Percentiles rank a stretch among this genome's conserved stretches.
Evolutionary conservation across 805 yeast species (phyloP).

Genomic region (Cyberlindnera maclurae): DNA sequence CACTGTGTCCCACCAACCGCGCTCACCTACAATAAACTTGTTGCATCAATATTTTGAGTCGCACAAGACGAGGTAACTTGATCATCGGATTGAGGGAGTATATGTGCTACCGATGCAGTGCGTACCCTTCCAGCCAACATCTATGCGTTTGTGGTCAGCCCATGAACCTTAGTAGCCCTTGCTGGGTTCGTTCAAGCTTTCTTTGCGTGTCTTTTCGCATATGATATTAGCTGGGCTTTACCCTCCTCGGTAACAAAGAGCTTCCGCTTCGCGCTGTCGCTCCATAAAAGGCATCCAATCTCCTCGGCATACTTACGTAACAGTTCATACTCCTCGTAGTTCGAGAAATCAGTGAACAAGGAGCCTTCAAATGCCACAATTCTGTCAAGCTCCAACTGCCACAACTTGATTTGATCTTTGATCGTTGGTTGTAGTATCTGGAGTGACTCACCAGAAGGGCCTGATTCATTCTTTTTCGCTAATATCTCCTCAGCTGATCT

Average conservation of each 20-base stretch:
- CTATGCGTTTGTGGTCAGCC: too few relatives aligned
- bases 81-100: too few relatives aligned
- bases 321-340: conserved; percentile 66
- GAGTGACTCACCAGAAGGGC: conserved; percentile 37
- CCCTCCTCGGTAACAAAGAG: conserved; percentile 90
- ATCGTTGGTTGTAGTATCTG: conserved; percentile 88
- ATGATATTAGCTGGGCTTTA: conserved; percentile 83
- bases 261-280: conserved; percentile 55
- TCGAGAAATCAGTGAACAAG: conserved; percentile 78
- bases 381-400: conserved; percentile 96
- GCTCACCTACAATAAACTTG: too few relatives aligned
- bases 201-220: conserved; percentile 55
- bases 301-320: conserved; percentile 78
- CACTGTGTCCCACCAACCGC: too few relatives aligned
- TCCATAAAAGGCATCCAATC: conserved; percentile 89
- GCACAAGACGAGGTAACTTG: too few relatives aligned
- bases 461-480: conserved; percentile 59
- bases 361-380: conserved; percentile 83
- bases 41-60: too few relatives aligned
- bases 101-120: too few relatives aligned
- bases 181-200: too few relatives aligned
- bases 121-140: too few relatives aligned
- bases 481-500: conserved; percentile 62
- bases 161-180: too few relatives aligned
- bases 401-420: conserved; percentile 88